phyloP scores from a whole-genome alignment of 768 basidiomycete genomes.

The Candolleomyces eurysporus region DNA sequence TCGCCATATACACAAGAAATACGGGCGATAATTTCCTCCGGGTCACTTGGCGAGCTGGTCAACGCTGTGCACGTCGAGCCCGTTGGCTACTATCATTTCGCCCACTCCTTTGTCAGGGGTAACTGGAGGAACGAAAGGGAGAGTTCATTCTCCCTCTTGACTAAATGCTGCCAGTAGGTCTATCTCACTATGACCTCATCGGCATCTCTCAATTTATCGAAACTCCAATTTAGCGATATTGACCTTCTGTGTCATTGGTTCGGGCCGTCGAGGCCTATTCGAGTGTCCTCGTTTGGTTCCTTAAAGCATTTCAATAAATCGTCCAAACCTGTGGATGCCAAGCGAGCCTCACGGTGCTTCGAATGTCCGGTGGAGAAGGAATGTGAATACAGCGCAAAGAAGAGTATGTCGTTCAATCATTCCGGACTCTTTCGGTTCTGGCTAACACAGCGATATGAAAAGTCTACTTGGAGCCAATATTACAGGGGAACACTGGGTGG shows the following conservation, averaged over 20 bases:
- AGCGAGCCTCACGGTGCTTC: slow-evolving; percentile 66
- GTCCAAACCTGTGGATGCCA: slow-evolving; percentile 68
- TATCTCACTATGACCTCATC: neutral
- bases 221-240: slow-evolving; percentile 59
- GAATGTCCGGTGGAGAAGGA: slow-evolving; percentile 71
- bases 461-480: slow-evolving; percentile 84
- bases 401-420: slow-evolving; percentile 45
- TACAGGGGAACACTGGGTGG: slow-evolving; percentile 55
- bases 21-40: slow-evolving; percentile 66
- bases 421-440: neutral
- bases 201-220: slow-evolving; percentile 2
- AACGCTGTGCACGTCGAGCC: slow-evolving; percentile 87
- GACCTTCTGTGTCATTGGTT: slow-evolving; percentile 82
- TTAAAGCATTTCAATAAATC: slow-evolving; percentile 77
- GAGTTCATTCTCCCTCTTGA: slow-evolving; percentile 82
- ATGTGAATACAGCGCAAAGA: slow-evolving; percentile 87
- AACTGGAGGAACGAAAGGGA: slow-evolving; percentile 71
- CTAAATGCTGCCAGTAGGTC: slow-evolving; percentile 86
- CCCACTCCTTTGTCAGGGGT: slow-evolving; percentile 85
- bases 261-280: slow-evolving; percentile 57
- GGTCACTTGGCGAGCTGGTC: slow-evolving; percentile 70
- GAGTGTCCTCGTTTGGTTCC: slow-evolving; percentile 85
- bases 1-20: slow-evolving; percentile 79
- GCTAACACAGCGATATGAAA: slow-evolving; percentile 11
- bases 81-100: slow-evolving; percentile 84